Base-by-base conservation (phyloP, 2,329 filamentous ascomycete species). In the Trichoderma breve region DNA sequence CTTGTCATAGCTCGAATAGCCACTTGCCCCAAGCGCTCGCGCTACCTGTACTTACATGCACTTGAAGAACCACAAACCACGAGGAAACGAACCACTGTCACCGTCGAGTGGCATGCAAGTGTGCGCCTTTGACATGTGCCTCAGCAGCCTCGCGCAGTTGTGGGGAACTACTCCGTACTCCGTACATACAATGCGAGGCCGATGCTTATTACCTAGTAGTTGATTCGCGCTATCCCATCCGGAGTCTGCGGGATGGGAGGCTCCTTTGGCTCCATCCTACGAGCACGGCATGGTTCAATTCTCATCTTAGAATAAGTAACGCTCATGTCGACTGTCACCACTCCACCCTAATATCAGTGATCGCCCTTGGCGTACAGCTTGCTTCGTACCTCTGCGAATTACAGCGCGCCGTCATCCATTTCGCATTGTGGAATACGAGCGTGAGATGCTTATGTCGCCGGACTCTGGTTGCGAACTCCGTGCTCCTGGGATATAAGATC, bases 311-410 rank as follows among this genome's bases (percentile, higher is more conserved):
- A 53, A 26, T 39, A 24, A 24, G 47, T 24, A 28, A 66, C 53
- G 63, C 47, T 66, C 63, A 55, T 28, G 18, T 69, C 21, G 21
- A 51, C 55, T 58, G 34, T 60, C 65, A 69, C 55, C 53, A 60
- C 36, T 69, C 65, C 65, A 61, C 55, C 36, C 65, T 43, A 32
- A 51, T 64, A 57, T n/a, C 47, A 68, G 34, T 32, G 65, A 68
- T 68, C 65, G 65, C 53, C 53, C 34, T 68, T 68, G 65, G 65
- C 65, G 53, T 32, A 15, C 34, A 24, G 26, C 26, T 4, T 47
- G 18, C 32, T 36, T 67, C 62, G 62, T 64, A 51, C 39, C 26
- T 64, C 26, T n/a, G 32, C 62, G 39, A 64, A 32, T 53, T 6
- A 21, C 28, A 51, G 39, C 39, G 15, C 60, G 18, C 60, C 60